A percentile compares a stretch with the other conserved stretches of the same genome.
Conservation (phyloP, 495 filamentous ascomycete species). For the Podospora pseudopauciseta region DNA sequence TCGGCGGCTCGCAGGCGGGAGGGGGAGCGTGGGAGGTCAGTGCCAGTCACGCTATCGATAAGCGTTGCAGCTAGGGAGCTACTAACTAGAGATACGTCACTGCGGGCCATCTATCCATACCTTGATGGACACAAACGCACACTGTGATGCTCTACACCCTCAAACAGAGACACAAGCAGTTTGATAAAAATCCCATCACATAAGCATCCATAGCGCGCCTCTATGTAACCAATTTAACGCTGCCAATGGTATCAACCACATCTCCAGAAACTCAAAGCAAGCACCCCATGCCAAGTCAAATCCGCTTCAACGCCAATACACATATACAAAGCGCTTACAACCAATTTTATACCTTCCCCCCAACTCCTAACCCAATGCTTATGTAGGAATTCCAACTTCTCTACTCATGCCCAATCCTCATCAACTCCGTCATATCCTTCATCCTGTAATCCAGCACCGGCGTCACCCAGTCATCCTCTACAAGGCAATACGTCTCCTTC, state of each 20-base stretch:
- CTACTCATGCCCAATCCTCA: constrained; percentile 22
- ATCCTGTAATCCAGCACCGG: constrained; percentile 54
- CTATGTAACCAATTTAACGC: neutral
- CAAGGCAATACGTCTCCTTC: constrained; percentile 52
- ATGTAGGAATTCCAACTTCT: neutral
- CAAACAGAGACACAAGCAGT: neutral
- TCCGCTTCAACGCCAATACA: neutral
- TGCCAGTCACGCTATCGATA: neutral
- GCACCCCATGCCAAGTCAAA: neutral
- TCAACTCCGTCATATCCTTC: constrained; percentile 53
- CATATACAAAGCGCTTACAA: neutral
- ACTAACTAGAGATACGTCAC: neutral
- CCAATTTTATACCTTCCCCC: neutral
- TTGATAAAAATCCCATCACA: neutral
- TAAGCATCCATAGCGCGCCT: neutral
- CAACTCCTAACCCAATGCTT: neutral
- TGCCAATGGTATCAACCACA: neutral
- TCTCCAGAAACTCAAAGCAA: neutral
- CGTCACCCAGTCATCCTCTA: constrained; percentile 57
- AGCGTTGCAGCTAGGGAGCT: neutral
- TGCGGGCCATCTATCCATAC: neutral
- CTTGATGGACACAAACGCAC: neutral
- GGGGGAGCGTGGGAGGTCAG: neutral
- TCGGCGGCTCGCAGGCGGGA: neutral
- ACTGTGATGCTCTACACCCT: neutral